Conservation (phyloP, 1,284 basidiomycete species). For the Ceratobasidium sp. region DNA sequence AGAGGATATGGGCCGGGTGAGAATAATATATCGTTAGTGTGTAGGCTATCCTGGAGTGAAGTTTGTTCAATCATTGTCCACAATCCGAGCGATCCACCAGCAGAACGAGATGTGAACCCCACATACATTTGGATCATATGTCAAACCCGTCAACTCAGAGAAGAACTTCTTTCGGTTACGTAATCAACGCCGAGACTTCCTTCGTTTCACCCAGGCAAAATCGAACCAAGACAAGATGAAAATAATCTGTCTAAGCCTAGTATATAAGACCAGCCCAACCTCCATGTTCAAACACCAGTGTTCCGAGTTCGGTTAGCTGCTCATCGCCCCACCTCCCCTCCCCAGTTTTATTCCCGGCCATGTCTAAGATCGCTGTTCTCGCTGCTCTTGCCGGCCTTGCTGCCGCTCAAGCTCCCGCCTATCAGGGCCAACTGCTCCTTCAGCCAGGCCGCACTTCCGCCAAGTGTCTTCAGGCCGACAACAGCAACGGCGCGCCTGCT, state of each 20-base stretch:
- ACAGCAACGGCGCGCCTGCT: constrained; percentile 22
- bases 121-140: no score
- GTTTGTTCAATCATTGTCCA: not conserved
- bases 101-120: no score
- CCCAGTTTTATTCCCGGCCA: not conserved
- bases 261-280: no score
- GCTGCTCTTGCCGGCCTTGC: constrained; percentile 9
- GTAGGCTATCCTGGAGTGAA: not conserved
- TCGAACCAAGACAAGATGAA: no score
- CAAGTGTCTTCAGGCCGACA: constrained; percentile 28
- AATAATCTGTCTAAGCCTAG: no score
- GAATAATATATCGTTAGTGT: constrained; percentile 57
- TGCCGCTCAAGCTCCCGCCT: constrained; percentile 16
- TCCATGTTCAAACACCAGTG: not conserved
- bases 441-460: constrained; percentile 3
- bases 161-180: no score
- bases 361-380: constrained; percentile 13
- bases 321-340: not conserved
- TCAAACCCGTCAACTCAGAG: no score
- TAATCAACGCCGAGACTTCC: no score
- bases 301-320: not conserved
- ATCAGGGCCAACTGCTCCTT: constrained; percentile 11
- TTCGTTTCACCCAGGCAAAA: no score
- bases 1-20: constrained; percentile 58
- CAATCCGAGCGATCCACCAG: not conserved